Conservation (phyloP, 768 basidiomycete species). For the Russula vinacea region DNA sequence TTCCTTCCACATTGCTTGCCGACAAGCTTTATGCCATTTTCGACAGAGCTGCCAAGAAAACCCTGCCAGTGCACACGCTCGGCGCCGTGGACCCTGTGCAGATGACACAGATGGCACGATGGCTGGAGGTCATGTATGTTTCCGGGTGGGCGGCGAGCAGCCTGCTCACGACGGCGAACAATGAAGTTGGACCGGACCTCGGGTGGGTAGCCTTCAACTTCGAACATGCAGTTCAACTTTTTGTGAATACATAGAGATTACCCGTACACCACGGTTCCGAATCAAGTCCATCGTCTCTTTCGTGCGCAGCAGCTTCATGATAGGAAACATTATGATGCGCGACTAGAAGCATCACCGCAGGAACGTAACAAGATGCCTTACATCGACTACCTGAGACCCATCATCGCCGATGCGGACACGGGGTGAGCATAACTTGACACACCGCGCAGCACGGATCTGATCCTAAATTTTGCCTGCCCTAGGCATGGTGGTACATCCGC, state of each 20-base stretch:
- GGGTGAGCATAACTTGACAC: conserved; percentile 53
- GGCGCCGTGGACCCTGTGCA: conserved; percentile 92
- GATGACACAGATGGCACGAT: conserved; percentile 89
- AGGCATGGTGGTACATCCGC: conserved; percentile 92
- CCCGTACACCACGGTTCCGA: conserved; percentile 94
- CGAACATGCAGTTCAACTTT: neutral
- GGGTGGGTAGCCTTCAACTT: conserved; percentile 48
- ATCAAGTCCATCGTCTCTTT: conserved; percentile 89
- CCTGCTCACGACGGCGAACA: conserved; percentile 82
- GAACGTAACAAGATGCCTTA: conserved; percentile 69
- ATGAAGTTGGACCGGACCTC: conserved; percentile 90
- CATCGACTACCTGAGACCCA: conserved; percentile 85
- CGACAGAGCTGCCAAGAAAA: conserved; percentile 55
- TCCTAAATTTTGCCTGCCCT: neutral
- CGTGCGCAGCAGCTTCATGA: conserved; percentile 92
- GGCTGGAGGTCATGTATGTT: conserved; percentile 87
- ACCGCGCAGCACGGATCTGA: conserved; percentile 16
- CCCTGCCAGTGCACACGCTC: conserved; percentile 81
- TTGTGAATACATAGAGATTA: conserved; percentile 64
- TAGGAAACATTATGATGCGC: conserved; percentile 88
- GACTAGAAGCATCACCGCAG: conserved; percentile 61
- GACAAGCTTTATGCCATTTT: conserved; percentile 80
- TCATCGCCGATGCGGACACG: conserved; percentile 93
- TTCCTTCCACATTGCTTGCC: conserved; percentile 73
- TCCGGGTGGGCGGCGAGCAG: conserved; percentile 90